Base-by-base conservation (phyloP, 2,329 filamentous ascomycete genomes). In the Cladosporium sp. region DNA sequence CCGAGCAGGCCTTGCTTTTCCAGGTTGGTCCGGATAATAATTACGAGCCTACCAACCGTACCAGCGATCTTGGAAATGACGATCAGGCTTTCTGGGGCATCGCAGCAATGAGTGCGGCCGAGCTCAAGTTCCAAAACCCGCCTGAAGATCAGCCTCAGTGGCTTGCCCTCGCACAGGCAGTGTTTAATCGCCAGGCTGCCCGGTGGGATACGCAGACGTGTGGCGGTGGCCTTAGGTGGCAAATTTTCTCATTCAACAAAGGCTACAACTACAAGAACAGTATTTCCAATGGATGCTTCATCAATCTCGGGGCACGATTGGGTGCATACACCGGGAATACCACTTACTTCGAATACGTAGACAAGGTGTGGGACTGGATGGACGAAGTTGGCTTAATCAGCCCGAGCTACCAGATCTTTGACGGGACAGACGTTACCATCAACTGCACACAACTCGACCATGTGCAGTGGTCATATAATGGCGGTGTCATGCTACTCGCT, bases 331-430 rank as follows among this genome's bases (percentile, higher is more conserved):
- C 69, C 7, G 66, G 62, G 13, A 71, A 72, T 50, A 36, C 62
- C 52, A 84, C 79, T 0, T 88, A 87, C 56, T 53, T 74, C 69
- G 78, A 88, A 57, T 88, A 84, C 84, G 78, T 78, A 1, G 67
- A 71, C 46, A 66, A 60, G 49, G 53, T 57, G 25, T 71, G 62
- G 60, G 57, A 67, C 13, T 71, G 69, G 69, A 60, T 64, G 46
- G 45, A 52, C 8, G 66, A 67, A 1, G 67, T 82, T 4, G 77
- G 78, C 11, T 71, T 88, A 50, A 76, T 88, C 55, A 76, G 79
- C 54, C 43, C 74, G 76, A 49, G 65, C 11, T 73, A 67, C 60
- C 72, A 70, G 56, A 70, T 73, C 59, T 75, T 64, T 54, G 74
- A 77, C 47, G 74, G 74, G 48, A 69, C 70, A 30, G 68, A 71